These are phyloP conservation scores for Luffa aegyptiaca DNA, from an alignment of 306 rosid species.

Conservation along the genomic window DNA sequence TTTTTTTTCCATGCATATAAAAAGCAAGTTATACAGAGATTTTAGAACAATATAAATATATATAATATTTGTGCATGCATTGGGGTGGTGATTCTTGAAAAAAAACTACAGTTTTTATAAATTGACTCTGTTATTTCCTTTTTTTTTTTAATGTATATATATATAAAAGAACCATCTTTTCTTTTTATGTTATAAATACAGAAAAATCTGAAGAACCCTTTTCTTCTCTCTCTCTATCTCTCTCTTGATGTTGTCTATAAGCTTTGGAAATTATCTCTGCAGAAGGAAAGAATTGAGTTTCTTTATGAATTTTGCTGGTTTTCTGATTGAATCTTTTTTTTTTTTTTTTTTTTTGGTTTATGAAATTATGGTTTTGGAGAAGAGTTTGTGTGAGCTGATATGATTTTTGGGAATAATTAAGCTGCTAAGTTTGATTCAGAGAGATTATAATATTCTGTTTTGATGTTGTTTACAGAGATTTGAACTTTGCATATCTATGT, in stretches of 20 bases:
- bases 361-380: background rate
- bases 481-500: background rate
- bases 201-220: background rate
- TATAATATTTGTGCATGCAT: background rate
- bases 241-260: background rate
- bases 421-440: background rate
- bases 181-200: background rate
- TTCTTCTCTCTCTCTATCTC: background rate
- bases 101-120: background rate
- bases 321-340: background rate
- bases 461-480: background rate
- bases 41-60: background rate
- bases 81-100: background rate
- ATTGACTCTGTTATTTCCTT: background rate
- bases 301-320: background rate
- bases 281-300: background rate
- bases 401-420: background rate
- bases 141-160: background rate
- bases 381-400: background rate
- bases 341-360: too few relatives aligned
- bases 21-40: background rate
- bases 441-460: too few relatives aligned
- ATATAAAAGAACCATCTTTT: background rate
- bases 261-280: background rate
- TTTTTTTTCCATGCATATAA: background rate